Percentiles rank a stretch among this genome's conserved stretches.
These are phyloP conservation scores for Strobilomyces echinocephalus DNA, from an alignment of 768 basidiomycete species.

Conservation along the genomic window DNA sequence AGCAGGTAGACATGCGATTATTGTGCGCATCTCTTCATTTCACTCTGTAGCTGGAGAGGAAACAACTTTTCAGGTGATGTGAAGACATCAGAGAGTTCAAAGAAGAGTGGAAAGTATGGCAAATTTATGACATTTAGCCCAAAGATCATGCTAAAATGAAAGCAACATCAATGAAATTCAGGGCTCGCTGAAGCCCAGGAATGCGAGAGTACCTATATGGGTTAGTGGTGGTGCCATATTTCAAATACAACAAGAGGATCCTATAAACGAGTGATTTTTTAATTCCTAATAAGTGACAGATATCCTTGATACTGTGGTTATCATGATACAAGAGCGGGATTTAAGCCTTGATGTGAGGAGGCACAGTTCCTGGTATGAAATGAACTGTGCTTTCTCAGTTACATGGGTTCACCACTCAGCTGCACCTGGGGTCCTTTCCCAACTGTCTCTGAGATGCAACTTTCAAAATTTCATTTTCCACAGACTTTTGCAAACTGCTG, in stretches of 20 bases:
- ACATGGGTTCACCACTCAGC: too few species aligned
- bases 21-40: slow-evolving; percentile 1
- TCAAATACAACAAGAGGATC: background rate
- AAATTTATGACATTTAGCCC: background rate
- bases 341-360: too few species aligned
- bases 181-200: background rate
- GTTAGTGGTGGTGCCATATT: background rate
- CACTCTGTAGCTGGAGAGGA: slow-evolving; percentile 9
- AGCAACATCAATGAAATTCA: background rate
- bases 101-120: background rate
- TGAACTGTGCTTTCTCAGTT: too few species aligned
- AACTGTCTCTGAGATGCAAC: too few species aligned
- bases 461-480: too few species aligned
- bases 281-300: background rate
- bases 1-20: background rate
- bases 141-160: background rate
- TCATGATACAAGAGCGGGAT: too few species aligned
- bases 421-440: too few species aligned
- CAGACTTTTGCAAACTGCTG: too few species aligned
- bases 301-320: background rate
- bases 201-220: background rate
- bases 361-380: too few species aligned
- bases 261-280: background rate
- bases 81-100: background rate
- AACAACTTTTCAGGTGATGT: slow-evolving; percentile 12